phyloP scores from a whole-genome alignment of 1,284 basidiomycete species.

The Rhodotorula sp. region DNA sequence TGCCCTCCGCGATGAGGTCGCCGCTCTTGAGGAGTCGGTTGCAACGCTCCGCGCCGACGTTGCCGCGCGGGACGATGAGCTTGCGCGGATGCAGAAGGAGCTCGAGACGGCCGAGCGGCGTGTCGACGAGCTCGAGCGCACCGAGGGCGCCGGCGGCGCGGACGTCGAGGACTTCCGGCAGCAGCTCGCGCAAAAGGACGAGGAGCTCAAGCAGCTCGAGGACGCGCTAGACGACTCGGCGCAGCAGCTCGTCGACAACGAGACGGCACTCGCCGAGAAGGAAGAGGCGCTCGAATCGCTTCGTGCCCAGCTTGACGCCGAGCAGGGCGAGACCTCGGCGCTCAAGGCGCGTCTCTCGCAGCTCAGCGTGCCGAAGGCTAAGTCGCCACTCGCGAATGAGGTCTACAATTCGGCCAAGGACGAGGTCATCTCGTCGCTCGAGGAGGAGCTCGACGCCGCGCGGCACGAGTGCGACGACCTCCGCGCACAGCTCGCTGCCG shows the following conservation, averaged over 20 bases:
- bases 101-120: slow-evolving; percentile 51
- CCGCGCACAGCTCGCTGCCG: slow-evolving; percentile 62
- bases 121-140: slow-evolving; percentile 57
- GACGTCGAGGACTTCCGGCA: slow-evolving; percentile 61
- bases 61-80: slow-evolving; percentile 55
- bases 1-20: slow-evolving; percentile 12
- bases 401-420: slow-evolving; percentile 55
- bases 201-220: slow-evolving; percentile 61
- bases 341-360: slow-evolving; percentile 35
- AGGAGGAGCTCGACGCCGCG: slow-evolving; percentile 75
- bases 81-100: slow-evolving; percentile 39
- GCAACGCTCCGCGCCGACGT: slow-evolving; percentile 50
- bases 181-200: slow-evolving; percentile 57
- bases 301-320: slow-evolving; percentile 25
- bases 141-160: slow-evolving; percentile 57
- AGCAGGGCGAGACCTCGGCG: slow-evolving; percentile 30
- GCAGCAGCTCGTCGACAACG: slow-evolving; percentile 40
- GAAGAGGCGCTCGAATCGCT: slow-evolving; percentile 39
- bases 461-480: slow-evolving; percentile 76
- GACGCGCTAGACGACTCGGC: slow-evolving; percentile 43
- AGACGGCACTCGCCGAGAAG: slow-evolving; percentile 10
- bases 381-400: slow-evolving; percentile 54
- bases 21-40: slow-evolving; percentile 23
- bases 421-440: slow-evolving; percentile 56
- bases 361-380: slow-evolving; percentile 40